These are phyloP conservation scores for Westerdykella sp. DNA, from an alignment of 2,329 filamentous ascomycete genomes.

Conservation along the genomic window DNA sequence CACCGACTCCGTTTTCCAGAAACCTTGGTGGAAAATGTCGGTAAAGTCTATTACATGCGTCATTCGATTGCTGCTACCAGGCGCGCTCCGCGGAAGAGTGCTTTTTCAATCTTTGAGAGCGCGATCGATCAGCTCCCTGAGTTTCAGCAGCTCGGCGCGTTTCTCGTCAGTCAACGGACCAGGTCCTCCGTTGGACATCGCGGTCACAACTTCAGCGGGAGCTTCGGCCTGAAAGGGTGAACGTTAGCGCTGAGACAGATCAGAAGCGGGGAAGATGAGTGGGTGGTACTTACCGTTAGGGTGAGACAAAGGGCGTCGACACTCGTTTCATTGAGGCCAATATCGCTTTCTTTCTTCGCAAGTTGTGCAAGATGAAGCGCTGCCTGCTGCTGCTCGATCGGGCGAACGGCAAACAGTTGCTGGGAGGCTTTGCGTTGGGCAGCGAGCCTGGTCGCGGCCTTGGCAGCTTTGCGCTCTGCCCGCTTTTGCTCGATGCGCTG, in stretches of 20 bases:
- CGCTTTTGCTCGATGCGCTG: neutral
- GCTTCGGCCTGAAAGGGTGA: conserved; percentile 36
- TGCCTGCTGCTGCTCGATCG: conserved; percentile 57
- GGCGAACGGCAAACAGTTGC: conserved; percentile 24
- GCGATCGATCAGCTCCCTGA: conserved; percentile 28
- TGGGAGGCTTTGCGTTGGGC: conserved; percentile 20
- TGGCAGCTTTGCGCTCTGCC: conserved; percentile 8
- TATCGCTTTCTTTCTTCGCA: conserved; percentile 45
- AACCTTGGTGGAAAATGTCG: too few species aligned
- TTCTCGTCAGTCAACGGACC: conserved; percentile 19
- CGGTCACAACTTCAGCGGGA: conserved; percentile 29
- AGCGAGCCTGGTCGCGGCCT: conserved; percentile 9
- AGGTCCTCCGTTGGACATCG: conserved; percentile 24
- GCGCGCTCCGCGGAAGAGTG: neutral
- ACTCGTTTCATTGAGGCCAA: conserved; percentile 44
- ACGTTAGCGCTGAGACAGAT: conserved; percentile 32
- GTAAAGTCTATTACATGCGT: too few species aligned
- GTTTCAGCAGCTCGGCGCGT: conserved; percentile 26
- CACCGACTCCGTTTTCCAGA: too few species aligned
- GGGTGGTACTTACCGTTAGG: conserved; percentile 51
- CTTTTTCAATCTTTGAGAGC: conserved; percentile 17
- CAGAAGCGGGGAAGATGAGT: conserved; percentile 17
- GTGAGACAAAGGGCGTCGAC: conserved; percentile 51
- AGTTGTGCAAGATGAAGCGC: conserved; percentile 59
- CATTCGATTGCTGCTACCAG: too few species aligned